These are phyloP conservation scores for Sesbania bispinosa DNA, from an alignment of 306 rosid genomes.

Conservation along the genomic window DNA sequence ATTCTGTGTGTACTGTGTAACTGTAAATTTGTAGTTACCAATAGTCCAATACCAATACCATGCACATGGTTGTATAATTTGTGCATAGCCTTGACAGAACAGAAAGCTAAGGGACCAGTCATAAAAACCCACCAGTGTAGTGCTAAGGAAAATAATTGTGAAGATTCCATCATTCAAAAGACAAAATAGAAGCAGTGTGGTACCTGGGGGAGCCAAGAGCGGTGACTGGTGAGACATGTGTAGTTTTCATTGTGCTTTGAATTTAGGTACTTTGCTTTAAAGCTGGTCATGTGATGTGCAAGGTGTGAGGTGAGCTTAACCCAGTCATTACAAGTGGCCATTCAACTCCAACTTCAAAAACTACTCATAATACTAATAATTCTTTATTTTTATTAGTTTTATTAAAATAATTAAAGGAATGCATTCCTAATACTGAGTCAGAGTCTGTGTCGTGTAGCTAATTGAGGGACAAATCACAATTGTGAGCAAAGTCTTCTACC, in stretches of 20 bases:
- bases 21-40: background rate
- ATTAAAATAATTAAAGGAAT: background rate
- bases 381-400: background rate
- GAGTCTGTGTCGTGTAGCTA: background rate
- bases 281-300: slow-evolving; percentile 33
- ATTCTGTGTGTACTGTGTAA: background rate
- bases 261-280: slow-evolving; percentile 53
- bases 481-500: background rate
- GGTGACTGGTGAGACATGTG: background rate
- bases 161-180: slow-evolving; percentile 8
- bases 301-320: slow-evolving; percentile 22
- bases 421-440: background rate
- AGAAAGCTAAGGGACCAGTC: background rate
- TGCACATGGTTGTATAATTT: background rate
- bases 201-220: background rate
- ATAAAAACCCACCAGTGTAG: background rate
- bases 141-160: background rate
- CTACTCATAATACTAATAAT: too few species aligned
- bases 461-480: background rate
- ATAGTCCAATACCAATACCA: too few species aligned
- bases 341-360: background rate
- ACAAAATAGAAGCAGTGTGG: slow-evolving; percentile 1
- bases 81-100: too few species aligned
- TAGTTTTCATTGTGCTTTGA: slow-evolving; percentile 20
- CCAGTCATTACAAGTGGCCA: background rate